These are phyloP conservation scores for Boletus subparvulus DNA, from an alignment of 768 basidiomycete species.

Conservation along the genomic window DNA sequence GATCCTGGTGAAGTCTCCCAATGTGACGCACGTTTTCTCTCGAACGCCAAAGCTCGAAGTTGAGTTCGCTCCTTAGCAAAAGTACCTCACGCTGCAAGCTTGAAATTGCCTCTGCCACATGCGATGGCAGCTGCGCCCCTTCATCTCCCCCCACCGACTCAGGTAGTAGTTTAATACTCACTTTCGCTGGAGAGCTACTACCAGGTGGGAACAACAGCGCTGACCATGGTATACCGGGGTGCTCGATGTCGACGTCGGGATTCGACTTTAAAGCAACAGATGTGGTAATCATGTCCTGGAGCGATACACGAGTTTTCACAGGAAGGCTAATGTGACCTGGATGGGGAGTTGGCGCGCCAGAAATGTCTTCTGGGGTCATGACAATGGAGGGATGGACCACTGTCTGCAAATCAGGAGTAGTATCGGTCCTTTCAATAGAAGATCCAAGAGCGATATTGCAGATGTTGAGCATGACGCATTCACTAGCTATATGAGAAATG, in stretches of 20 bases:
- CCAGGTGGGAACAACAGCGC: constrained; percentile 41
- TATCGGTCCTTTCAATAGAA: background rate
- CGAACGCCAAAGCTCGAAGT: constrained; percentile 82
- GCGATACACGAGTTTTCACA: constrained; percentile 44
- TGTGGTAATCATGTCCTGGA: constrained; percentile 74
- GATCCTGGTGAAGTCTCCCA: constrained; percentile 74
- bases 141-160: constrained; percentile 16
- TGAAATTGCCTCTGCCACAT: constrained; percentile 65
- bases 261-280: constrained; percentile 75
- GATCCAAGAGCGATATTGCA: constrained; percentile 55
- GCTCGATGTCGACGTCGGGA: constrained; percentile 58
- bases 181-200: constrained; percentile 28
- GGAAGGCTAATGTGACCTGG: constrained; percentile 38
- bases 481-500: constrained; percentile 60
- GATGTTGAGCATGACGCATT: constrained; percentile 67
- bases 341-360: constrained; percentile 31
- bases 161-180: constrained; percentile 12
- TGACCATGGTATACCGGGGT: constrained; percentile 54
- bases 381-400: constrained; percentile 2
- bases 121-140: constrained; percentile 37
- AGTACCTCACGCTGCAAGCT: constrained; percentile 74
- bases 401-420: constrained; percentile 5
- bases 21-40: constrained; percentile 81
- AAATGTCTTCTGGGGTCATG: constrained; percentile 22
- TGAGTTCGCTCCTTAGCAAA: constrained; percentile 75